phyloP scores from a whole-genome alignment of 495 filamentous ascomycete genomes.

The Talaromyces thailandensis region DNA sequence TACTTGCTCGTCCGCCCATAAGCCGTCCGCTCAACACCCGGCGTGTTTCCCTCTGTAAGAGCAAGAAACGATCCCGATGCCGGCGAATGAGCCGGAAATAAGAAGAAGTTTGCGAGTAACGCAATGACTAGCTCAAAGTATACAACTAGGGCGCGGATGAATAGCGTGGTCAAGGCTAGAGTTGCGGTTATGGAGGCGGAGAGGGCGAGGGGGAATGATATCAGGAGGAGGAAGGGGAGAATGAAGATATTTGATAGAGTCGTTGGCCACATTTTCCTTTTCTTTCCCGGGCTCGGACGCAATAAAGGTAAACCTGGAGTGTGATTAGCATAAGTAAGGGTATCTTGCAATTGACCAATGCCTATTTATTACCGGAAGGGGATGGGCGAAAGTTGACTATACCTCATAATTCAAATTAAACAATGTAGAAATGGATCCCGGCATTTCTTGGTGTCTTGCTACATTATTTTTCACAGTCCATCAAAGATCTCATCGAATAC shows the following conservation, averaged over 20 bases:
- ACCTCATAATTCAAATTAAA: not conserved
- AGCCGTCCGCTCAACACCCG: constrained; percentile 21
- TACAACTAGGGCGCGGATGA: constrained; percentile 54
- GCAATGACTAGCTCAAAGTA: constrained; percentile 60
- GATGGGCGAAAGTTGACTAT: not conserved
- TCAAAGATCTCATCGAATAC: not conserved
- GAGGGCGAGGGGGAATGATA: constrained; percentile 60
- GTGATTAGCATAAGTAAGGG: not conserved
- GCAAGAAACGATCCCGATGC: constrained; percentile 25
- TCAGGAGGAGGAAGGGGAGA: constrained; percentile 52
- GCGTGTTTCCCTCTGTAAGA: constrained; percentile 22
- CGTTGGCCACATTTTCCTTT: constrained; percentile 29
- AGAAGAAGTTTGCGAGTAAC: constrained; percentile 49
- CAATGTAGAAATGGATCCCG: not conserved
- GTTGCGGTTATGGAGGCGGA: constrained; percentile 62
- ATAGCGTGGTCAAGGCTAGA: constrained; percentile 55
- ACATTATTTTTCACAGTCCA: not conserved
- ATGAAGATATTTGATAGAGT: constrained; percentile 43
- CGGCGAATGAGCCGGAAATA: constrained; percentile 23
- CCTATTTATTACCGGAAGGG: not conserved
- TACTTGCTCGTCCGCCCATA: constrained; percentile 8
- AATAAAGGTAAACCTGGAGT: not conserved
- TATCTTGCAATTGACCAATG: not conserved
- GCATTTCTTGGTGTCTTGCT: not conserved
- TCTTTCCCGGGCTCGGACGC: not conserved